Evolutionary conservation across 768 basidiomycete genomes (phyloP), one percentile per base, ranked within the genome.

Genomic region (Tulasnella sp.): DNA sequence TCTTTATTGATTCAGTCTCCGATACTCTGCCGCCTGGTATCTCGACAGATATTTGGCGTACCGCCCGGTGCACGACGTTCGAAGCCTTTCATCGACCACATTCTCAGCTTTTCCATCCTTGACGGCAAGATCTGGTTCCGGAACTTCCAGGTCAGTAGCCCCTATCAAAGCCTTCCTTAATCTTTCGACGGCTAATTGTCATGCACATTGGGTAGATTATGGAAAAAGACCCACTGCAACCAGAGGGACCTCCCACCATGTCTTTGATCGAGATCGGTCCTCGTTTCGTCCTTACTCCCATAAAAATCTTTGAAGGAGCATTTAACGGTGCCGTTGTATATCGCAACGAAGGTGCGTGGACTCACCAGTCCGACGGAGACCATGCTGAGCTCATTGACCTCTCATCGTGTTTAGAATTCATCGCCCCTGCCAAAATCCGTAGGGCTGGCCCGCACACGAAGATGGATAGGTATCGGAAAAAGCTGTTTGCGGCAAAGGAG

Each of bases 41-140:
- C n/a, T 34, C 67, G 22, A 42, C 79, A 99, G 97, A 94, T 96
- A 79, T 99, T 99, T 81, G 92, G 93, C 54, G 95, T 98, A 1
- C 97, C 97, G 25, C 90, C 93, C 36, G 88, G 89, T n/a, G 91
- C 97, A 9, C 87, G 97, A 79, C 91, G 89, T 81, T 89, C 94
- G 22, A 99, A 99, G 83, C 97, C 97, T 1, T 99, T 99, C 85
- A 89, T 99, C 81, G 97, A 99, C 84, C 97, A 99, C 81, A 90
- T 99, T 82, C 88, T 99, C 79, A 96, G 95, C 49, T 99, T 99
- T 84, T 97, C 97, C 40, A 86, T 99, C 74, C 88, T 97, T 38
- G 97, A 99, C 86, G 88, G 88, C 81, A 99, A 97, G 83, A 94
- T 99, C 79, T 99, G 97, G 97, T 99, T 99, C 87, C 90, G 97